These are phyloP conservation scores for Gossypium mustelinum DNA, from an alignment of 345 rosid species.

Conservation along the genomic window DNA sequence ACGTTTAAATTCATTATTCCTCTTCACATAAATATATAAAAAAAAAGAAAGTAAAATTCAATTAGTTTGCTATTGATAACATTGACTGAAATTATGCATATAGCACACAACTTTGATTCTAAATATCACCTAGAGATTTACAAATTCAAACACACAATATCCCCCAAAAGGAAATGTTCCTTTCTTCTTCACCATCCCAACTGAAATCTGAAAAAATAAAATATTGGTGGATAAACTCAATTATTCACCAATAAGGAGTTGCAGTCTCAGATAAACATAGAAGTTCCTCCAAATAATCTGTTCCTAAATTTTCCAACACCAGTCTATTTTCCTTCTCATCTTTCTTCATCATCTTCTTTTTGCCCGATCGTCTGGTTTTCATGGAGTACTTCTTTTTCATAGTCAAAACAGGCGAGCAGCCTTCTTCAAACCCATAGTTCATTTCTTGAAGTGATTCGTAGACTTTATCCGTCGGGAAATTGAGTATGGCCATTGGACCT, in stretches of 20 bases:
- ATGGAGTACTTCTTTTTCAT: conserved; percentile 46
- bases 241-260: conserved; percentile 12
- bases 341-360: conserved; percentile 35
- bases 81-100: too few species aligned
- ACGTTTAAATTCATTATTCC: too few species aligned
- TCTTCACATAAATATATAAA: too few species aligned
- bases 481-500: conserved; percentile 46
- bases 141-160: too few species aligned
- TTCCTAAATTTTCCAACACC: conserved; percentile 59
- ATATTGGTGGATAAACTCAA: too few species aligned
- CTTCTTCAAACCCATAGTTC: conserved; percentile 30
- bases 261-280: conserved; percentile 18
- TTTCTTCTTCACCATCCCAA: too few species aligned
- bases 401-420: conserved; percentile 47
- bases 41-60: too few species aligned
- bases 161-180: too few species aligned
- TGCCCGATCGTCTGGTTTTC: conserved; percentile 35
- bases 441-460: conserved; percentile 41
- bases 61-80: too few species aligned
- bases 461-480: conserved; percentile 48
- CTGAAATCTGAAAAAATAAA: too few species aligned
- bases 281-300: conserved; percentile 58
- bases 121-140: too few species aligned
- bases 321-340: conserved; percentile 34
- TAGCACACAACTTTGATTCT: too few species aligned